phyloP scores from a whole-genome alignment of 2,329 filamentous ascomycete species.

The Trematosphaeria pertusa region DNA sequence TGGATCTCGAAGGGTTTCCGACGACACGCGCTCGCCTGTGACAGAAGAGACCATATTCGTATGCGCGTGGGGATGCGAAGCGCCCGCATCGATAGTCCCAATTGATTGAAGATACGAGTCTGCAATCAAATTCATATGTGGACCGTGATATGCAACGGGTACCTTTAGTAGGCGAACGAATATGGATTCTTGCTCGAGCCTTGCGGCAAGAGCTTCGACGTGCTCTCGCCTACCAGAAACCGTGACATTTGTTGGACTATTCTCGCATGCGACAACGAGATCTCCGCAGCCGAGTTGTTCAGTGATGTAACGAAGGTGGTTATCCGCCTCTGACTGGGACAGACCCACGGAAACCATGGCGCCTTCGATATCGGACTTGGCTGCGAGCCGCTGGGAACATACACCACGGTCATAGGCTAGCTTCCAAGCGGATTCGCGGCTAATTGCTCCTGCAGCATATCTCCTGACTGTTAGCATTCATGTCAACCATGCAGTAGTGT shows the following conservation, averaged over 20 bases:
- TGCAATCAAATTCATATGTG: conserved; percentile 46
- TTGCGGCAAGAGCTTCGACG: conserved; percentile 39
- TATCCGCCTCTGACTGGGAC: not conserved
- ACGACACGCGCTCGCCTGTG: no score
- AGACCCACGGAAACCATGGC: conserved; percentile 5
- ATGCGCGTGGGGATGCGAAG: no score
- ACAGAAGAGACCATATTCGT: no score
- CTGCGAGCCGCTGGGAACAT: not conserved
- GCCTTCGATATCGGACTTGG: not conserved
- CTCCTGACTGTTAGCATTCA: not conserved
- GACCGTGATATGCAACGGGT: conserved; percentile 53
- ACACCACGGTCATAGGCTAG: conserved; percentile 23
- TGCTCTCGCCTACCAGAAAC: conserved; percentile 50
- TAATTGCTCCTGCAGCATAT: conserved; percentile 15
- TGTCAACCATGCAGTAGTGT: no score
- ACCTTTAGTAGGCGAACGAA: conserved; percentile 51
- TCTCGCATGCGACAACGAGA: conserved; percentile 11
- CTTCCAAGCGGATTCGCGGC: conserved; percentile 19
- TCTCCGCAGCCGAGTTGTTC: no score
- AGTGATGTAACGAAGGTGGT: not conserved
- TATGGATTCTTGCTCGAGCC: conserved; percentile 41
- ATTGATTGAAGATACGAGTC: conserved; percentile 36
- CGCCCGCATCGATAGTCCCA: no score
- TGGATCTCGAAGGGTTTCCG: no score
- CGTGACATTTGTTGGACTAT: conserved; percentile 37